Evolutionary conservation across 441 rosid species (phyloP).

Genomic region (Hura crepitans): DNA sequence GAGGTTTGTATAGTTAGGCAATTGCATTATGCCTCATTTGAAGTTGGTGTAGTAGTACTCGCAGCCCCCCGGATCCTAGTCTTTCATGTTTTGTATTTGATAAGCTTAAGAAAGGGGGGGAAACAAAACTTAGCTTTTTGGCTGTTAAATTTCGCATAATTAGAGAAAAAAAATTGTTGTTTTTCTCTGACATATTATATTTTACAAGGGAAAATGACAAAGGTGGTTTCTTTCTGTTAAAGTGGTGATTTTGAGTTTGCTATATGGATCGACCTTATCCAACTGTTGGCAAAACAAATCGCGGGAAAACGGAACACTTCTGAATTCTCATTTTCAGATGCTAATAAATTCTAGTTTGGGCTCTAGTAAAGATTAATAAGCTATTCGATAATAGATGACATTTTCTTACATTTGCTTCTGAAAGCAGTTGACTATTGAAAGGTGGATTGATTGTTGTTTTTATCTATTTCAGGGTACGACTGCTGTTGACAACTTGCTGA

Average conservation of each 20-base stretch:
- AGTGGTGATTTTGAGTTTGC: background rate
- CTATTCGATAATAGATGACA: no score
- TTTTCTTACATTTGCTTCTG: background rate
- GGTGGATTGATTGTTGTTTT: background rate
- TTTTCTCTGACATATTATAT: no score
- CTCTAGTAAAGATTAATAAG: no score
- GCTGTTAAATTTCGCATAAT: no score
- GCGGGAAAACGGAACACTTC: background rate
- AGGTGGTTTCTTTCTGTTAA: background rate
- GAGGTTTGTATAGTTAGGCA: constrained; percentile 44
- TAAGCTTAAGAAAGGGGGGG: background rate
- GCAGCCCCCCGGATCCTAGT: no score
- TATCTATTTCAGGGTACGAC: constrained; percentile 64
- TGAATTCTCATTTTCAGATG: background rate
- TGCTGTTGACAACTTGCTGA: constrained; percentile 80
- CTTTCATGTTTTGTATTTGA: no score
- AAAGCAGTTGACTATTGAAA: background rate
- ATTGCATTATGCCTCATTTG: background rate
- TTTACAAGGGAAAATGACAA: background rate
- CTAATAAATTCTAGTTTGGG: background rate
- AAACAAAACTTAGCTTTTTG: background rate
- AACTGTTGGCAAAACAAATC: background rate
- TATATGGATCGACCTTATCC: background rate
- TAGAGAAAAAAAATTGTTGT: no score
- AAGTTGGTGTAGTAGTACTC: no score